Percentiles rank a stretch among this genome's conserved stretches.
Conservation (phyloP, 441 rosid genomes). For the Pelargonium fulgidum region DNA sequence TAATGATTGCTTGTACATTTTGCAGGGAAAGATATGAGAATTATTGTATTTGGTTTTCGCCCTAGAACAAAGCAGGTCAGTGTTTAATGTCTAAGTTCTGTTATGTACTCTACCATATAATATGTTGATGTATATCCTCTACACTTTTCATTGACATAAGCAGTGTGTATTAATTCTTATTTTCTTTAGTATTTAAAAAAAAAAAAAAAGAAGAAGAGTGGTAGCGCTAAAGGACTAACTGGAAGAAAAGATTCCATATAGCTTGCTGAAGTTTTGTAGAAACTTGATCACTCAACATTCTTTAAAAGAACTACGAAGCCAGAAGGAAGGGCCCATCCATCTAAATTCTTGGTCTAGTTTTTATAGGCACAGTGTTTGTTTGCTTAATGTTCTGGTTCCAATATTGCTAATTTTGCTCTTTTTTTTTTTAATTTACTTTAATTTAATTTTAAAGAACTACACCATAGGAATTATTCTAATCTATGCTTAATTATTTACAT, state of each 20-base stretch:
- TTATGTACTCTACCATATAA: neutral
- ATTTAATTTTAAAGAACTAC: no score
- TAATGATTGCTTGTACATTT: slow-evolving; percentile 15
- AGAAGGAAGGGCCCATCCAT: slow-evolving; percentile 5
- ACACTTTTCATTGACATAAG: neutral
- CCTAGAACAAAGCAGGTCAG: slow-evolving; percentile 83
- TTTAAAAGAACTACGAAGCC: neutral
- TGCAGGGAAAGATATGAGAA: slow-evolving; percentile 97
- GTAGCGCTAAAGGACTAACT: neutral
- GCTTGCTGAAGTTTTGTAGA: neutral
- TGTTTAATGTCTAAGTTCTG: neutral
- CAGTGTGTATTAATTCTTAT: neutral
- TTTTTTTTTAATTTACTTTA: no score
- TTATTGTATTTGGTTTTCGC: slow-evolving; percentile 85
- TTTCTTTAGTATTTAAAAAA: neutral
- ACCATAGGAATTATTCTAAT: no score
- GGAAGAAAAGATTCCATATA: slow-evolving; percentile 1
- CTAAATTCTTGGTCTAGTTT: neutral
- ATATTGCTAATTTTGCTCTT: no score
- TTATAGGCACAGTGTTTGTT: neutral
- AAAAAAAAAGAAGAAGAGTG: neutral
- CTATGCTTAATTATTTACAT: no score
- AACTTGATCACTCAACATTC: slow-evolving; percentile 1
- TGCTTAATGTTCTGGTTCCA: neutral
- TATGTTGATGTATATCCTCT: neutral